A percentile compares a stretch with the other conserved stretches of the same genome.
These are phyloP conservation scores for Mrakia gelida DNA, from an alignment of 768 basidiomycete genomes.

Conservation along the genomic window DNA sequence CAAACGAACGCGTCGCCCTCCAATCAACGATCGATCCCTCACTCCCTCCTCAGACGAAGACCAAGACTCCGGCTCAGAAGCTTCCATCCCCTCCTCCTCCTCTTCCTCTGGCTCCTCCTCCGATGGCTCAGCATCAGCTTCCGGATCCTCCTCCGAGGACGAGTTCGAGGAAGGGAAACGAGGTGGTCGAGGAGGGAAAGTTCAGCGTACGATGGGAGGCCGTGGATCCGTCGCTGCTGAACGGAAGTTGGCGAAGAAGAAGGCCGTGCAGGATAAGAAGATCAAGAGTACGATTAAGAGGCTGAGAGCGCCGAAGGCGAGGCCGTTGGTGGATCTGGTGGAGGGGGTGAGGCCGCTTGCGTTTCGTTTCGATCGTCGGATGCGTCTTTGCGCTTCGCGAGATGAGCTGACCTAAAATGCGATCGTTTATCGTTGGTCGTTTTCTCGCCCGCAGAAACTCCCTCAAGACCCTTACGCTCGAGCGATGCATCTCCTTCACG, in stretches of 20 bases:
- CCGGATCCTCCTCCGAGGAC: constrained; percentile 51
- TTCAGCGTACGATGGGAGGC: not conserved
- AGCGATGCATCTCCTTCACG: constrained; percentile 86
- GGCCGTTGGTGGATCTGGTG: constrained; percentile 6
- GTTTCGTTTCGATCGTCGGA: constrained; percentile 35
- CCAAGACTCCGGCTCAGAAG: not conserved
- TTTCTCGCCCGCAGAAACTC: constrained; percentile 48
- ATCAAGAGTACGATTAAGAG: constrained; percentile 35
- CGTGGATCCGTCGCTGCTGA: constrained; percentile 22
- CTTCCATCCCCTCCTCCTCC: constrained; percentile 3
- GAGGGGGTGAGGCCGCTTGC: constrained; percentile 37
- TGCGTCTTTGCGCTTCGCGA: no score
- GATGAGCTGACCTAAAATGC: no score
- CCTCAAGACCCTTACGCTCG: constrained; percentile 76
- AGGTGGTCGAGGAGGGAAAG: not conserved
- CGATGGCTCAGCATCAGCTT: constrained; percentile 8
- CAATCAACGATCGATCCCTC: not conserved
- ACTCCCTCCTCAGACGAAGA: not conserved
- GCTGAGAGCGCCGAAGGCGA: constrained; percentile 20
- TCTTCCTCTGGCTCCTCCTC: constrained; percentile 9
- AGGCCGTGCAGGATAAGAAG: constrained; percentile 42
- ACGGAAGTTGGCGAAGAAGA: constrained; percentile 34
- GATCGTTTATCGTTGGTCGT: constrained; percentile 36
- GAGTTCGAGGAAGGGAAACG: constrained; percentile 36
- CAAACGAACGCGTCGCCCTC: not conserved